Evolutionary conservation across 441 rosid genomes (phyloP), one percentile per base, ranked within the genome.

Genomic region (Gossypium trilobum): DNA sequence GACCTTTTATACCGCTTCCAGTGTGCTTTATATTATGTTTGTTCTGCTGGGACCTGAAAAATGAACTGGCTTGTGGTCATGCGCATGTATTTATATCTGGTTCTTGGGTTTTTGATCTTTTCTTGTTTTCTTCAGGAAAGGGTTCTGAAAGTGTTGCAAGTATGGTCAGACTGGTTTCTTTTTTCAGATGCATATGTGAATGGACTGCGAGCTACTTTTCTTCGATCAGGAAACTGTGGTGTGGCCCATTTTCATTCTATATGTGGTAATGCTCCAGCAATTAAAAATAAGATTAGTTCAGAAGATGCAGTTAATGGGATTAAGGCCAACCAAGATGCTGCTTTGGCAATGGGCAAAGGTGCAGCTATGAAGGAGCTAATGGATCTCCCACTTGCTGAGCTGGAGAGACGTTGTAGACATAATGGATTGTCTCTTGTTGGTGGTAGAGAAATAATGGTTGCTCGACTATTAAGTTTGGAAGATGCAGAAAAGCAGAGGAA

Each of bases 161-260:
- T 96, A 33, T 96, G 99, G 99, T 84, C 97, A 33, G 99, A 96
- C 77, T 93, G 98, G 99, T 96, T 93, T 87, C 93, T 96, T 67
- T 96, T 96, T 80, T 93, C 98, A 61, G 99, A 96, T 79, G 99
- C 98, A 66, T 96, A 96, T 81, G 94, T 96, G 69, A 84, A 88
- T 77, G 98, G 99, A 74, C 83, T 93, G 57, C 89, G 98, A 55
- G 94, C 99, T 29, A 91, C 98, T 31, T 96, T 96, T 85, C 92
- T 96, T 62, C 90, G 98, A 62, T 84, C 93, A 46, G 87, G 97
- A 78, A 85, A 82, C 75, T 96, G 96, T 70, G 99, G 97, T 55
- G 97, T 96, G 74, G 78, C 84, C 57, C 85, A 81, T 55, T 96
- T 89, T 73, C 97, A 96, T 85, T 93, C 97, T 68, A 80, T 96